phyloP scores from a whole-genome alignment of 2,329 filamentous ascomycete genomes.

The Albophoma yamanashiensis region DNA sequence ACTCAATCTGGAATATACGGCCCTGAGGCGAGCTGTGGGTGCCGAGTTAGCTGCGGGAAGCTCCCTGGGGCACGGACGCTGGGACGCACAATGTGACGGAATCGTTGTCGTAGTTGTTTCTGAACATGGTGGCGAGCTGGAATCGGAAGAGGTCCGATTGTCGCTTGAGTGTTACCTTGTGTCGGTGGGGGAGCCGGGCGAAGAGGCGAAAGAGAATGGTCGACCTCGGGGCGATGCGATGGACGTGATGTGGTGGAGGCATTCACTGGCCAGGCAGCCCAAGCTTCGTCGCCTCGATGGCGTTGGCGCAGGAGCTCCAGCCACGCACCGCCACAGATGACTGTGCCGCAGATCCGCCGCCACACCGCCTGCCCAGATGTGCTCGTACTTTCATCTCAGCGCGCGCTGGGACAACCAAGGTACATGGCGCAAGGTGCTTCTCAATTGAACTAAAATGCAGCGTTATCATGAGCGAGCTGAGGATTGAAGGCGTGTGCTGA shows the following conservation, averaged over 20 bases:
- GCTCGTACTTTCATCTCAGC: not conserved
- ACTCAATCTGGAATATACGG: slow-evolving; percentile 99
- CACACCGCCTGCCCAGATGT: slow-evolving; percentile 9
- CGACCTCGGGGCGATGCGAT: not conserved
- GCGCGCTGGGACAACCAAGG: no score
- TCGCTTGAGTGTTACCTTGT: slow-evolving; percentile 1
- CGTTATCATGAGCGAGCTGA: not conserved
- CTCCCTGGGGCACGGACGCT: not conserved
- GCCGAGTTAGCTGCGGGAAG: slow-evolving; percentile 12
- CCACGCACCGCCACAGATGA: slow-evolving; percentile 2
- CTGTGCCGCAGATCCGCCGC: slow-evolving; percentile 4
- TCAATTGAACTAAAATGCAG: no score
- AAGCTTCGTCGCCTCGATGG: slow-evolving; percentile 11
- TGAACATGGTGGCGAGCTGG: slow-evolving; percentile 63
- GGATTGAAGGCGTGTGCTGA: not conserved
- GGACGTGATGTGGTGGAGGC: not conserved
- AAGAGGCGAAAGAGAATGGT: slow-evolving; percentile 1
- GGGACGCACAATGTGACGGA: slow-evolving; percentile 87
- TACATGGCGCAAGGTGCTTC: no score
- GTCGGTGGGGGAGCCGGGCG: slow-evolving; percentile 1
- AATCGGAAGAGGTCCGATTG: not conserved
- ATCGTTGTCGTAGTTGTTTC: slow-evolving; percentile 99
- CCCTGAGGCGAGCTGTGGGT: slow-evolving; percentile 84
- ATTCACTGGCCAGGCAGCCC: slow-evolving; percentile 8
- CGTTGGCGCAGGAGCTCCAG: not conserved